Evolutionary conservation across 805 yeast genomes (phyloP), one percentile per base, ranked within the genome.

Genomic region (Suhomyces xylopsoci): DNA sequence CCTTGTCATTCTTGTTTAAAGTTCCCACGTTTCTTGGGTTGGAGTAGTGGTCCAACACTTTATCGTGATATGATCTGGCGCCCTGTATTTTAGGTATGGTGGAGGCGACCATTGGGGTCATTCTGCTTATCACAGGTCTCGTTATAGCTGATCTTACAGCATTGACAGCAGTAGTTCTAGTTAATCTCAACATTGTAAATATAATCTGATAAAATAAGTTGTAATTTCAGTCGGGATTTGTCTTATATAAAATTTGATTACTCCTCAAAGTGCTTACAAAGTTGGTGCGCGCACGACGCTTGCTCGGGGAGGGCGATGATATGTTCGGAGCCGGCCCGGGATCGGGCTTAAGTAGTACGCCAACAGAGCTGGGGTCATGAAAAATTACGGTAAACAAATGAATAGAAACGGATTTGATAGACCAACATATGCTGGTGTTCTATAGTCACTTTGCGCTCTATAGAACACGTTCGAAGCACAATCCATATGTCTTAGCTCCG

Each of bases 21-120:
- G 97, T 82, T 15, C 99, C 99, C 25, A 94, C 98, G 67, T 94
- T 94, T 71, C 99, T 83, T 55, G 99, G 99, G 75, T 93, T 92
- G 64, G 89, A 85, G 73, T 94, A 94, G 69, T 94, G 99, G 68
- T 94, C 98, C 62, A 93, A 86, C 50, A 93, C 97, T 68, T 90
- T 91, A 56, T 90, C 91, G 65, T 92, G 97, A 66, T 93, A 93
- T n/a, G 67, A 60, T 62, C 78, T 67, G 49, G 14, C 32, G 14
- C 24, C 32, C 10, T 54, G 30, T 15, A 26, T 25, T 34, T 20
- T 26, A 8, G 45, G 30, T 42, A 42, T 42, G 43, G 43, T 19
- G 28, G 41, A 47, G 9, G 61, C 50, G 19, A 51, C 32, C 28
- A 51, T 52, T 9, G 59, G 46, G 43, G 52, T 52, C 42, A 30